Evolutionary conservation across 2,329 filamentous ascomycete species (phyloP).

Genomic region (Dactylellina drechsleri): DNA sequence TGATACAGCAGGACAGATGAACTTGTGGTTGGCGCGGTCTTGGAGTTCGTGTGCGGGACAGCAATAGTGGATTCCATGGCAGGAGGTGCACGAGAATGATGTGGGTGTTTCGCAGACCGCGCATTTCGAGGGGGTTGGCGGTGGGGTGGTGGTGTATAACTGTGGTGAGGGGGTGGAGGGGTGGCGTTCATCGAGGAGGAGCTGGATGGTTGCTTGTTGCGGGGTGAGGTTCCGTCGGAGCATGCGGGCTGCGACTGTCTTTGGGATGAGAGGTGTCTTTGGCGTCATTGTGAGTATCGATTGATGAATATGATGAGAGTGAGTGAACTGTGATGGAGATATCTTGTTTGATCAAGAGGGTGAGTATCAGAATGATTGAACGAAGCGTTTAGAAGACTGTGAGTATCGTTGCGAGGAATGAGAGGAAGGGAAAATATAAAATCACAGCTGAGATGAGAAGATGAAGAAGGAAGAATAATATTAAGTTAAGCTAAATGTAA

Average conservation of each 20-base stretch:
- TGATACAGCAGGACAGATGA: conserved; percentile 18
- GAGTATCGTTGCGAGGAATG: too few species aligned
- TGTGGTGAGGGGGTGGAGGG: neutral
- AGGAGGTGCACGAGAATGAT: conserved; percentile 18
- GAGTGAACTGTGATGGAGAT: too few species aligned
- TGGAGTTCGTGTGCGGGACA: conserved; percentile 11
- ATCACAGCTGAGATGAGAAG: too few species aligned
- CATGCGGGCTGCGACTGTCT: neutral
- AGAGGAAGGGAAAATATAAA: too few species aligned
- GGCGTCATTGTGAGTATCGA: neutral
- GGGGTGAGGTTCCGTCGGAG: neutral
- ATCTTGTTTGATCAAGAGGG: neutral
- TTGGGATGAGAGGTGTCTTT: neutral
- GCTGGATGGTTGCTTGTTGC: conserved; percentile 12
- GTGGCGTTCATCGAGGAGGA: conserved; percentile 15
- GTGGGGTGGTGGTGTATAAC: neutral
- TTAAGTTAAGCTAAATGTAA: too few species aligned
- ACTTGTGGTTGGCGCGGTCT: conserved; percentile 13
- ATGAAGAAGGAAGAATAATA: too few species aligned
- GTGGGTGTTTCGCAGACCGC: conserved; percentile 27
- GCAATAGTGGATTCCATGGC: conserved; percentile 42
- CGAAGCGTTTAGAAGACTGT: too few species aligned
- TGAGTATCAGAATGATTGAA: neutral
- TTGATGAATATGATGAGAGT: too few species aligned
- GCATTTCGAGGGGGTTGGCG: conserved; percentile 4